phyloP scores from a whole-genome alignment of 2,329 filamentous ascomycete species.

The Aureobasidium musti region DNA sequence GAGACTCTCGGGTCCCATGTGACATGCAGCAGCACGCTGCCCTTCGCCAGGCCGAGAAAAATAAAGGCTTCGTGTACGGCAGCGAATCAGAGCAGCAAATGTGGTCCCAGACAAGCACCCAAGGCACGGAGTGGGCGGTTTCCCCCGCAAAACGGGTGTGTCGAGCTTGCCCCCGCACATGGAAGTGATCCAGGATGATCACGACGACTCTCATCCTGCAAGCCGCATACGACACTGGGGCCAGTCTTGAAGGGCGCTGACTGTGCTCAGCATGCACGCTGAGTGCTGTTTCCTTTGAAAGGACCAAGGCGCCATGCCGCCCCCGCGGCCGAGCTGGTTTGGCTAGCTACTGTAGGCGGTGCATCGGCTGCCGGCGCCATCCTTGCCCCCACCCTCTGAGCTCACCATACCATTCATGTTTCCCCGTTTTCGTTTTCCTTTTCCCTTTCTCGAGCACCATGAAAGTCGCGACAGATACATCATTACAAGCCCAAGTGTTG shows the following conservation, averaged over 20 bases:
- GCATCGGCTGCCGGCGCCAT: conserved; percentile 18
- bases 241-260: conserved; percentile 27
- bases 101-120: conserved; percentile 2
- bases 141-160: conserved; percentile 26
- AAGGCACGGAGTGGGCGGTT: conserved; percentile 5
- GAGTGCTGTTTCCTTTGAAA: neutral
- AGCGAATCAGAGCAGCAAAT: conserved; percentile 14
- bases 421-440: conserved; percentile 27
- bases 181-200: conserved; percentile 18
- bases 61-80: neutral
- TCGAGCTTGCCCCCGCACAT: conserved; percentile 24
- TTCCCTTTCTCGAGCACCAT: conserved; percentile 23
- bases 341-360: conserved; percentile 13
- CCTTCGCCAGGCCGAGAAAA: conserved; percentile 10
- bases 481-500: conserved; percentile 20
- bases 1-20: conserved; percentile 26
- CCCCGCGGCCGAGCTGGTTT: conserved; percentile 24
- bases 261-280: conserved; percentile 29
- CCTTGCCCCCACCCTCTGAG: conserved; percentile 21
- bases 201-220: conserved; percentile 23
- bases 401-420: conserved; percentile 27
- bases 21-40: conserved; percentile 25
- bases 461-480: conserved; percentile 20
- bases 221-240: conserved; percentile 31
- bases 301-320: conserved; percentile 5